Evolutionary conservation across 495 filamentous ascomycete genomes (phyloP).

Genomic region (Neurospora africana): DNA sequence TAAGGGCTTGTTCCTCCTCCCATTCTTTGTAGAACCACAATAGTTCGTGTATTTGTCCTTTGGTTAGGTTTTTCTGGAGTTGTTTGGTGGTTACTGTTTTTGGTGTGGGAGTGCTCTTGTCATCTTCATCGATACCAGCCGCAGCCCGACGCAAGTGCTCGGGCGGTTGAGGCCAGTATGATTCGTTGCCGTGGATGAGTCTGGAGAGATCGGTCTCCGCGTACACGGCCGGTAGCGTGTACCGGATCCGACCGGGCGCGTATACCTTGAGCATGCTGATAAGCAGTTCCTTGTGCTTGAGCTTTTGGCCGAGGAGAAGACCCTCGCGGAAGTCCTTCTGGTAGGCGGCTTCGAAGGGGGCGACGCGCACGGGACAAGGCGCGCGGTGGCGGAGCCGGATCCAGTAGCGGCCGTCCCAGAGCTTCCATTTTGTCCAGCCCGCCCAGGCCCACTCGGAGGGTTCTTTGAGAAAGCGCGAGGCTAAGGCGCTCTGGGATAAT

Average conservation of each 20-base stretch:
- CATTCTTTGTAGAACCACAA: not conserved
- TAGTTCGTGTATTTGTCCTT: not conserved
- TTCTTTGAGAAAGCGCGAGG: not conserved
- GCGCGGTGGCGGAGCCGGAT: slow-evolving; percentile 43
- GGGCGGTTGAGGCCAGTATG: slow-evolving; percentile 11
- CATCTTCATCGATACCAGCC: not conserved
- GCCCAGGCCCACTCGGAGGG: slow-evolving; percentile 5
- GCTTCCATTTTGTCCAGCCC: slow-evolving; percentile 31
- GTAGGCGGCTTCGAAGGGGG: slow-evolving; percentile 41
- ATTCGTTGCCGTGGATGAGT: slow-evolving; percentile 3
- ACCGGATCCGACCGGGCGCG: slow-evolving; percentile 43
- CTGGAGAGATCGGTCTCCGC: slow-evolving; percentile 13
- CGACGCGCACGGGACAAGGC: slow-evolving; percentile 29
- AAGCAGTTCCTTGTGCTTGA: slow-evolving; percentile 13
- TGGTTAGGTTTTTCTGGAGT: not conserved
- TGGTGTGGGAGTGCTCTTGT: not conserved
- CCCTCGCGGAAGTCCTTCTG: slow-evolving; percentile 32
- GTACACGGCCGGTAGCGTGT: slow-evolving; percentile 43
- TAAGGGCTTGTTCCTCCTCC: not conserved
- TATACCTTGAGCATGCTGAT: slow-evolving; percentile 24
- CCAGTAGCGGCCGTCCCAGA: slow-evolving; percentile 86
- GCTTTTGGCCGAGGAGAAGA: slow-evolving; percentile 21
- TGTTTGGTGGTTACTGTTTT: not conserved
- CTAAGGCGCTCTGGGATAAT: slow-evolving; percentile 8
- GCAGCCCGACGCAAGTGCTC: not conserved